Evolutionary conservation across 2,329 filamentous ascomycete genomes (phyloP).

Genomic region (Trichoderma aggressivum): DNA sequence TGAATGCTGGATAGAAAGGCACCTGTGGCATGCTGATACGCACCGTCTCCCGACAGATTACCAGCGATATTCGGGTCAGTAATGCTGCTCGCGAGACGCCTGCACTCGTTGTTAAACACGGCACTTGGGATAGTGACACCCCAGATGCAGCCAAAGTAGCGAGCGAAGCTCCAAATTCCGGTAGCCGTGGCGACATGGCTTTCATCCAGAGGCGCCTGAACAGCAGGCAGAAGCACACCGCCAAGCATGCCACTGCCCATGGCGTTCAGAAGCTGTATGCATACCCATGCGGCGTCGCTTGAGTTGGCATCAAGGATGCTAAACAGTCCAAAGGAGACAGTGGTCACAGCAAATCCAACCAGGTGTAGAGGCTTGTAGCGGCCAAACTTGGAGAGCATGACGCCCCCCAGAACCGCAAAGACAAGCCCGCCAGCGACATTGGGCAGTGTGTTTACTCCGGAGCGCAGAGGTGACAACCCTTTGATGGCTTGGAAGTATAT

Average conservation of each 20-base stretch:
- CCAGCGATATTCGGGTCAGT: neutral
- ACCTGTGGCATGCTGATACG: slow-evolving; percentile 2
- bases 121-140: slow-evolving; percentile 1
- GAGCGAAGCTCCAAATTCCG: neutral
- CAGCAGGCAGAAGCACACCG: neutral
- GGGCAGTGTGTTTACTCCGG: neutral
- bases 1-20: neutral
- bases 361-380: neutral
- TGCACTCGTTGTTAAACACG: slow-evolving; percentile 11
- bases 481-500: slow-evolving; percentile 12
- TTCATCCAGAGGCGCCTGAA: neutral
- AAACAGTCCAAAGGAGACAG: neutral
- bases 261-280: neutral
- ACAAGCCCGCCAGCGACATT: neutral
- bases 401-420: neutral
- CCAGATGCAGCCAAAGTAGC: slow-evolving; percentile 8
- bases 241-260: neutral
- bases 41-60: neutral
- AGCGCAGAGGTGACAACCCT: neutral
- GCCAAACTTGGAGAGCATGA: neutral
- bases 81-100: neutral
- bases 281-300: neutral
- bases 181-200: neutral
- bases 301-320: neutral
- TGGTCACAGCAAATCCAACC: neutral